Evolutionary conservation across 192 early-diverging fungal species (phyloP), one percentile per base, ranked within the genome.

Genomic region (Lunasporangiospora selenospora): DNA sequence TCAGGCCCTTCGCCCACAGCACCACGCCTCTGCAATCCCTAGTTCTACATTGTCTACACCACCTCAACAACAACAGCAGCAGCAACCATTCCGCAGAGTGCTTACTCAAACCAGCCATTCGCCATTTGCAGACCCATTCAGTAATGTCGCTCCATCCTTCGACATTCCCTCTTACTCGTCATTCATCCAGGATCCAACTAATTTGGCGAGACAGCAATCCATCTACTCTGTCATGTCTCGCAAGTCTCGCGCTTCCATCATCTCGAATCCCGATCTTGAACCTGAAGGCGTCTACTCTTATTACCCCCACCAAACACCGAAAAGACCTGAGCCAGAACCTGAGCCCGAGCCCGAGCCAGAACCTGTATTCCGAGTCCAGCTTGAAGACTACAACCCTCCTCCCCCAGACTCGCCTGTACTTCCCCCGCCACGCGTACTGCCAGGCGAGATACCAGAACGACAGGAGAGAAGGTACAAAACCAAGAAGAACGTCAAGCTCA

Each of bases 401-500:
- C 67, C 75, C 2, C 63, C 66, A n/a, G 58, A 70, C 32, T 61
- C 57, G 12, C 62, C 55, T 23, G 56, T 76, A 23, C 55, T 78
- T 8, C 51, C 73, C 19, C 80, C 77, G 16, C 76, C 75, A 33
- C 60, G 36, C 31, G 21, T 66, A 39, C 62, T 62, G 12, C 71
- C 53, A 49, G 78, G 78, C 26, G 67, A 66, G 8, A 59, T 77
- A 6, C 82, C 82, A 10, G 49, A 75, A 30, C 73, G 82, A 23
- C 79, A 81, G 37, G 67, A 77, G 29, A 77, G 82, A 47, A 60
- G 82, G 16, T 83, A 79, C 48, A 83, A 83, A 56, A 83, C 82
- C 10, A 79, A 75, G 43, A 79, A 77, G 69, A 67, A 67, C 12
- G 87, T 91, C 18, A 65, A 81, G 65, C 75, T 91, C 60, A 87